Base-by-base conservation (phyloP, 192 early-diverging fungal genomes). In the Backusella macrospora region DNA sequence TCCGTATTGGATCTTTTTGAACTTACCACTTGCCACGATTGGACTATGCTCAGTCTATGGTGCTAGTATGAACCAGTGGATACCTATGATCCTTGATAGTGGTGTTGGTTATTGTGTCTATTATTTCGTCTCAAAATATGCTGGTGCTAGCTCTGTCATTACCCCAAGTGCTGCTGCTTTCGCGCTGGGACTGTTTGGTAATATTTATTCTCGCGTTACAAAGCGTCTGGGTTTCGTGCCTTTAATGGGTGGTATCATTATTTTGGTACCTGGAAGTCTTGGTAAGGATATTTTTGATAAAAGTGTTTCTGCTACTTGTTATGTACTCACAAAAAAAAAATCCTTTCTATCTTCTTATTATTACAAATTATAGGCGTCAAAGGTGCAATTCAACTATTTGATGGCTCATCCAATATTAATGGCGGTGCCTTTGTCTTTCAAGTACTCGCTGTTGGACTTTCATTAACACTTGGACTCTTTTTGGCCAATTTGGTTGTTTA, bases 221-320 rank as follows among this genome's bases (percentile, higher is more conserved):
- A 85, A 90, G 67, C 82, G 88, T 37, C 86, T 92, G 7, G 93
- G 92, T 7, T 88, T 96, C 77, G 92, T 90, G 40, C 92, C 93
- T 13, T 88, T 96, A 44, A 79, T 96, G 38, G 89, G 90, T 62
- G 95, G 94, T 29, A 91, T 96, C 6, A 78, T 93, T 52, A 79
- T 96, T 44, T 82, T 95, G 74, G 94, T 95, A 0, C 96, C 95
- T 6, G 95, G 95, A 55, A 89, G 86, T 76, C 78, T 95, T n/a
- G 92, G 93, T 43, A 63, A 68, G 21, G 29, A 34, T 34, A n/a
- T n/a, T n/a, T n/a, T n/a, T n/a, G n/a, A n/a, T n/a, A n/a, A n/a
- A n/a, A n/a, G n/a, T n/a, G 29, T 34, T 34, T 34, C 29, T 34
- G 29, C 2, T 34, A 34, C 29, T 34, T 34, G 0, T 34, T 34